Evolutionary conservation across 371 early-diverging fungal species (phyloP).

Genomic region (Mucor racemosus): DNA sequence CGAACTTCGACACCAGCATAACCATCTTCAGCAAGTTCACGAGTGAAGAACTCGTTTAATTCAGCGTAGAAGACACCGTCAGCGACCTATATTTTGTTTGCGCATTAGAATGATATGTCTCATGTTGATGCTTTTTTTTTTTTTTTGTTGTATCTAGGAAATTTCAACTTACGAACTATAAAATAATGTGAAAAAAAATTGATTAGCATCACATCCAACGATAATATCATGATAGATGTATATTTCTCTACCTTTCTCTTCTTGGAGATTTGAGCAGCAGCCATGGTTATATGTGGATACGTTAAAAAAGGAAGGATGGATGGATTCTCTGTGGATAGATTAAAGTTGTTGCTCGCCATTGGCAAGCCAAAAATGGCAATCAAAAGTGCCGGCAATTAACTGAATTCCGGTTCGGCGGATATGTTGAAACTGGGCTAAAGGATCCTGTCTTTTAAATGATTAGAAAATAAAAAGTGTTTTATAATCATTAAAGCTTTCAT

Average conservation of each 20-base stretch:
- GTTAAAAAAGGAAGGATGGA: constrained; percentile 20
- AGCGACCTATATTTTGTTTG: constrained; percentile 66
- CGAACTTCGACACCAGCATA: constrained; percentile 99
- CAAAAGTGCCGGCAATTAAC: neutral
- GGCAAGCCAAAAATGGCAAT: constrained; percentile 10
- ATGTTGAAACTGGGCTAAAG: neutral
- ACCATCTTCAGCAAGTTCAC: constrained; percentile 89
- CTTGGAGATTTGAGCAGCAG: constrained; percentile 32
- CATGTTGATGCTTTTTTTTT: neutral
- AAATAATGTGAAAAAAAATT: constrained; percentile 5
- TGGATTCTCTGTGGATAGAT: constrained; percentile 1
- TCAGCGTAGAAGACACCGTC: constrained; percentile 99
- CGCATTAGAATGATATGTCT: neutral
- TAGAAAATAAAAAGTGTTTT: neutral
- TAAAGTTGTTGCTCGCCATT: neutral
- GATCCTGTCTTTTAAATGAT: neutral
- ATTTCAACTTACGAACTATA: constrained; percentile 20
- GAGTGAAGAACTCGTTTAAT: constrained; percentile 98
- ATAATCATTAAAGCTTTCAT: no score
- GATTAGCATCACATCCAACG: neutral
- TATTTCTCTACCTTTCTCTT: constrained; percentile 24
- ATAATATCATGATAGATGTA: constrained; percentile 3
- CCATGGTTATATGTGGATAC: constrained; percentile 22
- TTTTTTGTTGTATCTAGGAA: neutral
- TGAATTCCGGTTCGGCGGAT: neutral